Base-by-base conservation (phyloP, 2,329 filamentous ascomycete genomes). In the Thielaviopsis punctulata region DNA sequence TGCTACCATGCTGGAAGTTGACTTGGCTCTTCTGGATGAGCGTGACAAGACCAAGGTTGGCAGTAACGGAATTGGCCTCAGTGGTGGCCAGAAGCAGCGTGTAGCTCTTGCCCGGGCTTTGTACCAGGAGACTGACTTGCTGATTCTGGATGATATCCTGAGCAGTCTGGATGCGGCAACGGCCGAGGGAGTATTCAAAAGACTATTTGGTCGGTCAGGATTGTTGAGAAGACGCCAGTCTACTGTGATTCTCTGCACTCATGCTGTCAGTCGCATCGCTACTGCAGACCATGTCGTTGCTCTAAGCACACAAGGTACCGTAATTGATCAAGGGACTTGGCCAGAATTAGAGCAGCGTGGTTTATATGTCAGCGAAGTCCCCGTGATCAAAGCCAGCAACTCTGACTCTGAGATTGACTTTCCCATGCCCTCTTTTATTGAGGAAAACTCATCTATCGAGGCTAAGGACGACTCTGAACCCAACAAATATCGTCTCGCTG, bases 201-300 rank as follows among this genome's bases (percentile, higher is more conserved):
- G 64, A 1, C 61, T 75, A 0, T 66, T 75, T 33, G 67, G 69
- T 0, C 52, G 60, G 0, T 54, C 59, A 0, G 70, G 73, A 0
- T 51, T 75, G 1, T 59, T 72, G 2, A 62, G 64, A 19, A 60
- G 58, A 8, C 57, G 64, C 6, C 61, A 63, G 0, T 61, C 61
- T 1, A 73, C 71, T 1, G 66, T 68, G 0, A 52, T 77, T 1
- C 59, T 76, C 1, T 62, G 64, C 43, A 65, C 62, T 1, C 64
- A 67, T 43, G 62, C 62, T 0, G 56, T 65, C 4, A 57, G 60
- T 0, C 60, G 63, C 45, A 51, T 69, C 2, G 61, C 64, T 0
- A 57, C 58, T 30, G 68, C 62, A 51, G 69, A 76, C 45, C 67
- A 72, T 30, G 67, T 76, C 6, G 66, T 76, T 39, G 69, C 67